Percentiles rank a stretch among this genome's conserved stretches.
Evolutionary conservation across 2,329 filamentous ascomycete species (phyloP).

Genomic region (Endothia cerciana): DNA sequence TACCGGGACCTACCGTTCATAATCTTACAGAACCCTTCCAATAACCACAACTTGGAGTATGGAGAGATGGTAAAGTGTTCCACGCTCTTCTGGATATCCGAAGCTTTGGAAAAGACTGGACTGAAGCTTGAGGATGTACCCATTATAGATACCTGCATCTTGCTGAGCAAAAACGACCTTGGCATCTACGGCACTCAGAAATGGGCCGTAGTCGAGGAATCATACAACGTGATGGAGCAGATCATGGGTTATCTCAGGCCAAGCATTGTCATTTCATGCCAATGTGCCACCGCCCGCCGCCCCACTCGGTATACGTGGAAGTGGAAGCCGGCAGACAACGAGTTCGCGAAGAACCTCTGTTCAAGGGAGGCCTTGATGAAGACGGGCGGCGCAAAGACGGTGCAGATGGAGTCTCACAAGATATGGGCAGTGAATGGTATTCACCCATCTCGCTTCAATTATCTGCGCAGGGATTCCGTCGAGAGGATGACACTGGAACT

Average conservation of each 20-base stretch:
- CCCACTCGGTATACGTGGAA: background rate
- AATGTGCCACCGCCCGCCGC: background rate
- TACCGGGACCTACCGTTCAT: constrained; percentile 13
- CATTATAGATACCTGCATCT: background rate
- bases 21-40: constrained; percentile 13
- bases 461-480: background rate
- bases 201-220: constrained; percentile 3
- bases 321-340: background rate
- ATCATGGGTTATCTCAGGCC: constrained; percentile 3
- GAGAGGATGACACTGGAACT: background rate
- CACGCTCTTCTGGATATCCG: constrained; percentile 1
- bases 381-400: background rate
- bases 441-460: background rate
- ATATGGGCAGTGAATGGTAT: background rate
- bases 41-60: background rate
- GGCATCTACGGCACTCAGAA: too few relatives aligned
- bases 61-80: constrained; percentile 14
- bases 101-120: background rate
- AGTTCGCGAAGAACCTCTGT: background rate
- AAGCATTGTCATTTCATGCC: constrained; percentile 6
- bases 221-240: constrained; percentile 1
- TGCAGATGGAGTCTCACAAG: background rate
- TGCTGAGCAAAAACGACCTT: constrained; percentile 5
- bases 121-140: constrained; percentile 7
- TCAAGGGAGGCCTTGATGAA: background rate